phyloP scores from a whole-genome alignment of 306 rosid genomes.

The Astragalus membranaceus region DNA sequence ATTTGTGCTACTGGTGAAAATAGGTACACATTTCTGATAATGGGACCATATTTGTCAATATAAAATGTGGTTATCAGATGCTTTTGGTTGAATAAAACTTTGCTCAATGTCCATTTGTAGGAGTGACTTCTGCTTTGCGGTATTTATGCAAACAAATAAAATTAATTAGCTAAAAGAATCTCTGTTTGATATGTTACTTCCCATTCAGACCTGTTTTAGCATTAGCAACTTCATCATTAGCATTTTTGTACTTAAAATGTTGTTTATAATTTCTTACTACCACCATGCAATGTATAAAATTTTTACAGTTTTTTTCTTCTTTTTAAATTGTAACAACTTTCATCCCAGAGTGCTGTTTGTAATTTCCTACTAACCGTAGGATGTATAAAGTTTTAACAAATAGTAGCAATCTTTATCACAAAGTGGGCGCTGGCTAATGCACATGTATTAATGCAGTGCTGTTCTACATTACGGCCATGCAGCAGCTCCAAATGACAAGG shows the following conservation, averaged over 20 bases:
- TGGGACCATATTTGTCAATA: neutral
- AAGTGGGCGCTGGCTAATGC: constrained; percentile 10
- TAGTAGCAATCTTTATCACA: neutral
- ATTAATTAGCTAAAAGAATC: neutral
- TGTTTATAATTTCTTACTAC: neutral
- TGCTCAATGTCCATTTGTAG: neutral
- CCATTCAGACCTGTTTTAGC: neutral
- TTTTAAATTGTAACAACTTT: neutral
- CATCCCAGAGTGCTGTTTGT: neutral
- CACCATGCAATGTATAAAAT: neutral
- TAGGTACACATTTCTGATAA: constrained; percentile 36
- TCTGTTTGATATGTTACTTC: constrained; percentile 3
- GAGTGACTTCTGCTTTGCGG: neutral
- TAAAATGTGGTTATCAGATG: neutral
- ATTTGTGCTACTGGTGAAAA: constrained; percentile 88
- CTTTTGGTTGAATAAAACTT: neutral
- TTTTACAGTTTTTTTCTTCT: neutral
- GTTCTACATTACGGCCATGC: constrained; percentile 96
- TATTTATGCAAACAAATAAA: neutral
- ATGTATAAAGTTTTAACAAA: neutral
- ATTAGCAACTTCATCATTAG: neutral
- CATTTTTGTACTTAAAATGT: neutral
- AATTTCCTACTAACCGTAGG: neutral
- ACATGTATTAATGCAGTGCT: constrained; percentile 49
- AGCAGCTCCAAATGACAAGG: constrained; percentile 94